A percentile compares a stretch with the other conserved stretches of the same genome.
Evolutionary conservation across 2,329 filamentous ascomycete genomes (phyloP).

Genomic region (Scedosporium apiospermum): DNA sequence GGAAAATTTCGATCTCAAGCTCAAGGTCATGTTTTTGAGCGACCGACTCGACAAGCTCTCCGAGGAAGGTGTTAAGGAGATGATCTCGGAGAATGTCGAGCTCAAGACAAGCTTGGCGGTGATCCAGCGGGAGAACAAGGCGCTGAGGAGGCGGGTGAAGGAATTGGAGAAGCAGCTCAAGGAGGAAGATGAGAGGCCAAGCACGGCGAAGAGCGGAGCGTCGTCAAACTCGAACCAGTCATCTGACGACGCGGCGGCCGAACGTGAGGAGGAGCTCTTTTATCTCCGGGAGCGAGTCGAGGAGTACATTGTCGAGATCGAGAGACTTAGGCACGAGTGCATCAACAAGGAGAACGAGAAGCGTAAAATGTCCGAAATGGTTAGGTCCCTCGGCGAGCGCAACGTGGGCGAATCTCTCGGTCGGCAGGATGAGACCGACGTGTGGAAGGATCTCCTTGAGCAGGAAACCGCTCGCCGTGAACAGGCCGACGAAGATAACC

Average conservation of each 20-base stretch:
- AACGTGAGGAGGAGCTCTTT: constrained; percentile 75
- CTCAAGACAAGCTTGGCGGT: constrained; percentile 84
- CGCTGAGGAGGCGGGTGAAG: constrained; percentile 68
- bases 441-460: constrained; percentile 91
- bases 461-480: constrained; percentile 84
- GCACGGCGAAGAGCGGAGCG: constrained; percentile 45
- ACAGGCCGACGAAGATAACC: constrained; percentile 83
- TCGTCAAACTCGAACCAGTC: constrained; percentile 48
- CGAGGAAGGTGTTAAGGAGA: constrained; percentile 93
- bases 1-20: constrained; percentile 95
- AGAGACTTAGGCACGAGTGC: constrained; percentile 69
- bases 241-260: constrained; percentile 51
- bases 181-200: constrained; percentile 53
- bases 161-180: constrained; percentile 76
- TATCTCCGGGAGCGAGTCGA: constrained; percentile 81
- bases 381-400: constrained; percentile 44
- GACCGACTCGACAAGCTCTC: constrained; percentile 88
- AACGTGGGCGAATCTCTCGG: constrained; percentile 39
- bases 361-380: constrained; percentile 72
- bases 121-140: constrained; percentile 83
- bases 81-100: constrained; percentile 96
- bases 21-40: constrained; percentile 95
- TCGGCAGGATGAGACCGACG: constrained; percentile 60
- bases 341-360: constrained; percentile 77
- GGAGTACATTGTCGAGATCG: constrained; percentile 73